phyloP scores from a whole-genome alignment of 2,329 filamentous ascomycete genomes.

The Alternaria postmessia region DNA sequence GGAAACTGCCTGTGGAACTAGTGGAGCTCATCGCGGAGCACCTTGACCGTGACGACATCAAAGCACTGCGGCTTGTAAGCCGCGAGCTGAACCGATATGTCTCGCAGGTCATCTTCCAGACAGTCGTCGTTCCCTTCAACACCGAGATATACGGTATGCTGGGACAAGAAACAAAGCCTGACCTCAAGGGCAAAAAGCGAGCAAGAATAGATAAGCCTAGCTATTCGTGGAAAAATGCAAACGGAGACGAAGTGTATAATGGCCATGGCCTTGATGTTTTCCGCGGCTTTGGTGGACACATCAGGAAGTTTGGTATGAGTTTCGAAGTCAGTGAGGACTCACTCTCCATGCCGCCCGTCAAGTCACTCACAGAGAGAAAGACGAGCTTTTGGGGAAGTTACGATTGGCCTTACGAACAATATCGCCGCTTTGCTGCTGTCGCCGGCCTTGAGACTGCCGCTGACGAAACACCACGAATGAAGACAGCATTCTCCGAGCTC shows the following conservation, averaged over 20 bases:
- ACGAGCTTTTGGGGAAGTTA: conserved; percentile 71
- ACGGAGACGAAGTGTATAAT: conserved; percentile 56
- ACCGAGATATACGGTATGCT: conserved; percentile 68
- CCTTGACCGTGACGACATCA: conserved; percentile 66
- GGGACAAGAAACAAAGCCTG: conserved; percentile 47
- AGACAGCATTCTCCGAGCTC: conserved; percentile 66
- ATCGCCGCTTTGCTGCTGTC: conserved; percentile 67
- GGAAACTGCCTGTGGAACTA: conserved; percentile 66
- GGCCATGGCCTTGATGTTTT: conserved; percentile 70
- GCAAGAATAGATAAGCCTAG: conserved; percentile 32
- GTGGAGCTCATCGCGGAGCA: conserved; percentile 65
- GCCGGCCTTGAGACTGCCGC: conserved; percentile 69
- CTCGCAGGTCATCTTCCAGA: conserved; percentile 66
- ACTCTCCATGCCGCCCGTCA: conserved; percentile 62
- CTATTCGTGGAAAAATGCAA: conserved; percentile 55
- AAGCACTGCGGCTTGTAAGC: conserved; percentile 68
- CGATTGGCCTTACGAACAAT: conserved; percentile 68
- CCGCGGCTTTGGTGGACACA: conserved; percentile 66
- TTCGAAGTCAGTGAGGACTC: conserved; percentile 70
- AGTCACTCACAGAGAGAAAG: conserved; percentile 63
- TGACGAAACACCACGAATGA: conserved; percentile 70
- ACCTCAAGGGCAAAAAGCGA: conserved; percentile 49
- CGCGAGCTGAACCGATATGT: conserved; percentile 67
- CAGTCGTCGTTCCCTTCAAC: conserved; percentile 71
- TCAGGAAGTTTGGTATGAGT: conserved; percentile 71